Conservation (phyloP, 306 rosid species). For the Acmispon strigosus region DNA sequence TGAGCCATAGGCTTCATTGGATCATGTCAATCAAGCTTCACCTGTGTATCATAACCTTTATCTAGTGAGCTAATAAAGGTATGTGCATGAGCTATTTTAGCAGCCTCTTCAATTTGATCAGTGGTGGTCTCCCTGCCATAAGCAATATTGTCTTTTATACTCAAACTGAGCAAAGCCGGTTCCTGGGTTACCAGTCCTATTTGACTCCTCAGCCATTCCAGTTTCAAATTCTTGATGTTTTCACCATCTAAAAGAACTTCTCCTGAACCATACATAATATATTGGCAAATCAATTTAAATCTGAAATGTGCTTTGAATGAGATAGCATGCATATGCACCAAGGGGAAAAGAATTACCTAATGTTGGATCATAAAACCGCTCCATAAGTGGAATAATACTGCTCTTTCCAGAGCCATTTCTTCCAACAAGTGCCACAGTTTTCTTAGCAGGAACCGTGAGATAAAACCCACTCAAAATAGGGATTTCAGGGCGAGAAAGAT, state of each 20-base stretch:
- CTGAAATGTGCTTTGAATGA: conserved; percentile 10
- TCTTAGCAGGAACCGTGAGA: conserved; percentile 98
- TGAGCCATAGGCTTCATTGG: not conserved
- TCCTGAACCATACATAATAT: conserved; percentile 55
- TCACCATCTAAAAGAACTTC: conserved; percentile 99
- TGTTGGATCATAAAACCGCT: conserved; percentile 98
- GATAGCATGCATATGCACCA: conserved; percentile 5
- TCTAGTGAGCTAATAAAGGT: conserved; percentile 89
- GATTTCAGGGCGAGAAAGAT: conserved; percentile 99
- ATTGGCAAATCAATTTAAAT: conserved; percentile 22
- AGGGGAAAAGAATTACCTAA: conserved; percentile 48
- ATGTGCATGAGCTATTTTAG: conserved; percentile 97
- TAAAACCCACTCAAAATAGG: conserved; percentile 98
- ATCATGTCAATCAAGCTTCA: conserved; percentile 30
- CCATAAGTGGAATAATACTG: conserved; percentile 99
- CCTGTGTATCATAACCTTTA: conserved; percentile 92
- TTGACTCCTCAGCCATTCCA: conserved; percentile 97
- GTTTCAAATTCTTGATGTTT: conserved; percentile 81
- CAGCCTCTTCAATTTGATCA: conserved; percentile 99
- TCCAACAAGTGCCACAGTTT: conserved; percentile 98
- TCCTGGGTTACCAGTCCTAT: conserved; percentile 98
- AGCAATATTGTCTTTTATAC: conserved; percentile 96
- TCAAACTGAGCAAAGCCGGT: conserved; percentile 96
- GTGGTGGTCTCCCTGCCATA: conserved; percentile 85
- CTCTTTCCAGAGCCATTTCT: conserved; percentile 99